Conservation (phyloP, 345 rosid genomes). For the Sisymbrium irio region DNA sequence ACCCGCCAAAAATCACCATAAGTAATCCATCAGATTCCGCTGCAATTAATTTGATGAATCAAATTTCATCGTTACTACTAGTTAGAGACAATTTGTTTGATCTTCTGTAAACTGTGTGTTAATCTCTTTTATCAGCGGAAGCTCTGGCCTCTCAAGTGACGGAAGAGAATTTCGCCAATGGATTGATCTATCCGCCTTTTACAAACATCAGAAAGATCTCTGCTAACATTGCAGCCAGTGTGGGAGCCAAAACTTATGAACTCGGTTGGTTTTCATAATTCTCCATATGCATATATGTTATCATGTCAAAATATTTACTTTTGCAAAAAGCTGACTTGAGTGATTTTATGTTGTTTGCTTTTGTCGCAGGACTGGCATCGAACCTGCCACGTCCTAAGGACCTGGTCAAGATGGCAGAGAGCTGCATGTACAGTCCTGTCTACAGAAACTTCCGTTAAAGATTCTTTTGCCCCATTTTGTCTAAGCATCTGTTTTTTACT, state of each 20-base stretch:
- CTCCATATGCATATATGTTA: background rate
- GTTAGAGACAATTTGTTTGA: no score
- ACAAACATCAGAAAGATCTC: conserved; percentile 86
- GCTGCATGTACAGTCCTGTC: conserved; percentile 92
- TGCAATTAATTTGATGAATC: no score
- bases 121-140: conserved; percentile 58
- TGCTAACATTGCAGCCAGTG: conserved; percentile 81
- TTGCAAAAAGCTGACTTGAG: background rate
- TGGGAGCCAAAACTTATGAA: conserved; percentile 86
- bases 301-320: background rate
- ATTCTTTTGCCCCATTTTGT: background rate
- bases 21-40: no score
- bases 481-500: background rate
- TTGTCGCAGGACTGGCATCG: conserved; percentile 69
- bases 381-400: conserved; percentile 84
- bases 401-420: conserved; percentile 76
- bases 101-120: background rate
- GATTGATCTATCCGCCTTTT: conserved; percentile 87
- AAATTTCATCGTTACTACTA: no score
- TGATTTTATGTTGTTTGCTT: background rate
- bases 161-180: conserved; percentile 58
- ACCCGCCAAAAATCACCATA: no score
- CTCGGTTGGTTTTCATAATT: conserved; percentile 57
- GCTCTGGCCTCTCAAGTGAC: conserved; percentile 81
- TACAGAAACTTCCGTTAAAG: conserved; percentile 79